These are phyloP conservation scores for Primulina tabacum DNA, from an alignment of 257 asterid genomes.

Conservation along the genomic window DNA sequence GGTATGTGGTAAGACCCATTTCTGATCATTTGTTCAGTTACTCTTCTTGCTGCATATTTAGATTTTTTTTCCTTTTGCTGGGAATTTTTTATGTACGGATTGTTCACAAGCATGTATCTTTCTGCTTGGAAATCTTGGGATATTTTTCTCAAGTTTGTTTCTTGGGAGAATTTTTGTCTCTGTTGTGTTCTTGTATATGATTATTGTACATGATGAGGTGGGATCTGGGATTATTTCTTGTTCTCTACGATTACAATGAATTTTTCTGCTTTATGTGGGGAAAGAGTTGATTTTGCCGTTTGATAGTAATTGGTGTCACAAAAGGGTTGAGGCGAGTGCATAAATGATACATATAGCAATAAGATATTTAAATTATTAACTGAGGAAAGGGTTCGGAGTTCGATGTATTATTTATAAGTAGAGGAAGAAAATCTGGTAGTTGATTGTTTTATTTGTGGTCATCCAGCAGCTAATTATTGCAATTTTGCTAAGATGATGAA, in stretches of 20 bases:
- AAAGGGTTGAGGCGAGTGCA: background rate
- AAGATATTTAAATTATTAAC: slow-evolving; percentile 16
- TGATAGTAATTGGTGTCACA: background rate
- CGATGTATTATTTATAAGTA: slow-evolving; percentile 21
- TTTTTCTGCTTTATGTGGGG: slow-evolving; percentile 23
- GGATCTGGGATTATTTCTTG: background rate
- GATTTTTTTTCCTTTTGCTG: slow-evolving; percentile 2
- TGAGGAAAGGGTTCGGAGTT: slow-evolving; percentile 20
- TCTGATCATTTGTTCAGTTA: slow-evolving; percentile 24
- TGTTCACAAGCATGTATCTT: background rate
- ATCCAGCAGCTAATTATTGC: slow-evolving; percentile 21
- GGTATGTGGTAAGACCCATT: slow-evolving; percentile 17
- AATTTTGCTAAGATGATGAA: slow-evolving; percentile 13
- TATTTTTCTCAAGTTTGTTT: background rate
- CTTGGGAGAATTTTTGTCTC: slow-evolving; percentile 12
- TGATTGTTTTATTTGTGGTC: slow-evolving; percentile 14
- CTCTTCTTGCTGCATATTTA: slow-evolving; percentile 11
- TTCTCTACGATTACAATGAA: background rate
- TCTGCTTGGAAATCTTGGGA: slow-evolving; percentile 17
- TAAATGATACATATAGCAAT: slow-evolving; percentile 11
- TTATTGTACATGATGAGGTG: slow-evolving; percentile 12
- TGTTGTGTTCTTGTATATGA: background rate
- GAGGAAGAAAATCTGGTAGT: slow-evolving; percentile 22
- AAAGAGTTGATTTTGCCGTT: slow-evolving; percentile 7
- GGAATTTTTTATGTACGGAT: background rate